A percentile compares a stretch with the other conserved stretches of the same genome.
phyloP scores from a whole-genome alignment of 495 filamentous ascomycete genomes.

The Penicillium manginii region DNA sequence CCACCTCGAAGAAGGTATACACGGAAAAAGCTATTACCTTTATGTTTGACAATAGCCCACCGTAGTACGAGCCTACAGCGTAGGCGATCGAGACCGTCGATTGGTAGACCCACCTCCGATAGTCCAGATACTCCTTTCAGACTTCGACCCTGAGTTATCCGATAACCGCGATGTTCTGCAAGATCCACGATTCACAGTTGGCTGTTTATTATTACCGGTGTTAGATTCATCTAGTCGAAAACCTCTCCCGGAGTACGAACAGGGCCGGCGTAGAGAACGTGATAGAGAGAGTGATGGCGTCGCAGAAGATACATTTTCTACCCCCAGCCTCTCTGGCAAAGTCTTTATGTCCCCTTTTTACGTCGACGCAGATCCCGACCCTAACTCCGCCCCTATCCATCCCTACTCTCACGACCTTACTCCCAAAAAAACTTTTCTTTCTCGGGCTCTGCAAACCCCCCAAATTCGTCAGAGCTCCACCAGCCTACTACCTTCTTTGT shows the following conservation, averaged over 20 bases:
- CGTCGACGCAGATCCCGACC: slow-evolving; percentile 49
- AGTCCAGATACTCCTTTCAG: slow-evolving; percentile 77
- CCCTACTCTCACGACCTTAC: slow-evolving; percentile 60
- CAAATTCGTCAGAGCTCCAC: slow-evolving; percentile 23
- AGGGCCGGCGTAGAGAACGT: slow-evolving; percentile 48
- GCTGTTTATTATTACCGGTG: slow-evolving; percentile 68
- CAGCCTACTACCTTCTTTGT: slow-evolving; percentile 72
- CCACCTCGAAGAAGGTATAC: too few relatives aligned
- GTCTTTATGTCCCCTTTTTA: slow-evolving; percentile 46
- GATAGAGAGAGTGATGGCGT: slow-evolving; percentile 14
- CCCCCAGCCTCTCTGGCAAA: slow-evolving; percentile 42
- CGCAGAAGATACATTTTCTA: slow-evolving; percentile 28
- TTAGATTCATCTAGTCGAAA: slow-evolving; percentile 16
- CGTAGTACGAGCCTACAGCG: slow-evolving; percentile 89
- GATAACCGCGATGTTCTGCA: slow-evolving; percentile 63
- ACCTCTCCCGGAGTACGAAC: slow-evolving; percentile 27
- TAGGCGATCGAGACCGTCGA: slow-evolving; percentile 89
- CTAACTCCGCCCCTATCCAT: slow-evolving; percentile 61
- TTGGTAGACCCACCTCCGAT: slow-evolving; percentile 96
- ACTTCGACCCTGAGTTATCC: slow-evolving; percentile 56
- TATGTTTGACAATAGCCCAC: slow-evolving; percentile 87
- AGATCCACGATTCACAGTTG: slow-evolving; percentile 80
- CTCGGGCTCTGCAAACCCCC: not conserved
- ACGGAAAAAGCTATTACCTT: slow-evolving; percentile 64
- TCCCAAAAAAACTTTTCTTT: slow-evolving; percentile 1